These are phyloP conservation scores for Sclerotinia trifoliorum DNA, from an alignment of 2,329 filamentous ascomycete genomes.

Conservation along the genomic window DNA sequence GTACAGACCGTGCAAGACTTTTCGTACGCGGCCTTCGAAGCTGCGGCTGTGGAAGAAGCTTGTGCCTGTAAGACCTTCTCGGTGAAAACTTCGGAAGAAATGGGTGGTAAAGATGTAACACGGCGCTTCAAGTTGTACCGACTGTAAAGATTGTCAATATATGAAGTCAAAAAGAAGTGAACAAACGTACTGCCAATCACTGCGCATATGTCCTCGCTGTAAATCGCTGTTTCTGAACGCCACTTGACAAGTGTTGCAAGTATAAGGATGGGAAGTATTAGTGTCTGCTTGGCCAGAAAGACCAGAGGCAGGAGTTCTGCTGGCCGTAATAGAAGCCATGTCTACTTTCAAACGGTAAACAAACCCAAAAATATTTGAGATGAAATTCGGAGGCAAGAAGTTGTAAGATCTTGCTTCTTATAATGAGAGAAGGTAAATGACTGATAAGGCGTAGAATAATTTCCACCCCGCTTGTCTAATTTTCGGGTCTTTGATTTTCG, in stretches of 20 bases:
- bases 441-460: slow-evolving; percentile 18
- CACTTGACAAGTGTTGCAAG: slow-evolving; percentile 97
- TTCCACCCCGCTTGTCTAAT: slow-evolving; percentile 13
- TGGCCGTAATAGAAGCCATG: slow-evolving; percentile 53
- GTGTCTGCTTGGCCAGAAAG: slow-evolving; percentile 34
- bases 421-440: slow-evolving; percentile 1
- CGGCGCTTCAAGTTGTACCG: slow-evolving; percentile 96
- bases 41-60: slow-evolving; percentile 77
- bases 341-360: background rate
- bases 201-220: slow-evolving; percentile 95
- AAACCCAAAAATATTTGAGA: background rate
- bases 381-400: slow-evolving; percentile 4
- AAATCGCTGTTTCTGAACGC: slow-evolving; percentile 92
- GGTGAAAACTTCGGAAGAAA: slow-evolving; percentile 88
- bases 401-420: background rate
- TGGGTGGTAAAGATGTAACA: slow-evolving; percentile 84
- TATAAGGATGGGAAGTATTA: slow-evolving; percentile 75
- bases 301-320: slow-evolving; percentile 37
- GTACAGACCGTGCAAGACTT: slow-evolving; percentile 77
- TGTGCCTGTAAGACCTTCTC: slow-evolving; percentile 94
- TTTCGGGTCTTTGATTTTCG: background rate
- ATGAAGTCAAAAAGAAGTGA: slow-evolving; percentile 18
- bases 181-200: slow-evolving; percentile 88
- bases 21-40: slow-evolving; percentile 85
- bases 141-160: slow-evolving; percentile 47